These are phyloP conservation scores for Marsdenia floribunda DNA, from an alignment of 257 asterid genomes.

Conservation along the genomic window DNA sequence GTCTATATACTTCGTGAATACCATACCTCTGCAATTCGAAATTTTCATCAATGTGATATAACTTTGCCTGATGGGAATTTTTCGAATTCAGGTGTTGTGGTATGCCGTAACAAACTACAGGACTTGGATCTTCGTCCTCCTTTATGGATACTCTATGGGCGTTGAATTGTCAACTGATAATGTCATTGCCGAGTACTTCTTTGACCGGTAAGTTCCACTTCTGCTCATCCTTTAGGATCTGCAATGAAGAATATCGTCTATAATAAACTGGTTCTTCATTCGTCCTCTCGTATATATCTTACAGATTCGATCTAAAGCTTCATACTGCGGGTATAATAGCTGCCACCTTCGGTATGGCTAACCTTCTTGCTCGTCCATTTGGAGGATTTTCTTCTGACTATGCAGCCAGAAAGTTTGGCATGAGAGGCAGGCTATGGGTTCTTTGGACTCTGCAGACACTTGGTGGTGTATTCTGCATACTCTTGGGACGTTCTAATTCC, in stretches of 20 bases:
- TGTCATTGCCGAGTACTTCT: slow-evolving; percentile 57
- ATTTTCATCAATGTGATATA: not conserved
- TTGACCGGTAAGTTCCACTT: slow-evolving; percentile 30
- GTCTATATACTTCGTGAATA: not conserved
- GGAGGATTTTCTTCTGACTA: slow-evolving; percentile 56
- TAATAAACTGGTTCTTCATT: not conserved
- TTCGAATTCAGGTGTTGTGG: slow-evolving; percentile 36
- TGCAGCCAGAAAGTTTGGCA: slow-evolving; percentile 42
- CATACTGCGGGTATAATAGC: slow-evolving; percentile 53
- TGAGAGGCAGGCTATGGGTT: slow-evolving; percentile 66
- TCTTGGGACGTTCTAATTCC: slow-evolving; percentile 37
- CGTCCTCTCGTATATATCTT: not conserved
- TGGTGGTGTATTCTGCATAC: slow-evolving; percentile 53
- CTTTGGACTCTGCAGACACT: slow-evolving; percentile 50
- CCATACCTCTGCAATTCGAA: not conserved
- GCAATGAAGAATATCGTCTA: not conserved
- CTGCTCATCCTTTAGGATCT: not conserved
- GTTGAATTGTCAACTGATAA: slow-evolving; percentile 56
- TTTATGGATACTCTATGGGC: slow-evolving; percentile 72
- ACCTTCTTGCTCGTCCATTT: slow-evolving; percentile 44
- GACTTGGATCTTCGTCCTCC: slow-evolving; percentile 59
- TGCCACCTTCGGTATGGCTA: slow-evolving; percentile 59
- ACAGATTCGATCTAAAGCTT: slow-evolving; percentile 50
- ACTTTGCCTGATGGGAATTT: not conserved
- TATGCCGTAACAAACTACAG: slow-evolving; percentile 58